phyloP scores from a whole-genome alignment of 192 early-diverging fungal genomes.

The Powellomyces hirtus region DNA sequence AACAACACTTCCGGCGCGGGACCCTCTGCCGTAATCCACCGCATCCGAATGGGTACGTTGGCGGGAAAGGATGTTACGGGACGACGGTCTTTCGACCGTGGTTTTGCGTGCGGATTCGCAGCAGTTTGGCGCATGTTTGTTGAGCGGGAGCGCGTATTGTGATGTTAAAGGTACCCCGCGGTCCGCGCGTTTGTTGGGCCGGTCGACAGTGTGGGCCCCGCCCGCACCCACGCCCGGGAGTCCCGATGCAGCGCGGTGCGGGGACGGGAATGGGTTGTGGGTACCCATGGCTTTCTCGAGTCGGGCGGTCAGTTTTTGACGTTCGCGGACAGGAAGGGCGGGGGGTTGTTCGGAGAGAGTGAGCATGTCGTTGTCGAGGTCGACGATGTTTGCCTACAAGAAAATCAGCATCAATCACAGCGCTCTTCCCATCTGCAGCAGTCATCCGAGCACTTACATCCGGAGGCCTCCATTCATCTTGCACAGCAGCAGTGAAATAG shows the following conservation, averaged over 20 bases:
- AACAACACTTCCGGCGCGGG: background rate
- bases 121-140: slow-evolving; percentile 39
- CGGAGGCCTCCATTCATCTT: slow-evolving; percentile 57
- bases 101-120: slow-evolving; percentile 6
- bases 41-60: slow-evolving; percentile 1
- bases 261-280: background rate
- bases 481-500: slow-evolving; percentile 39
- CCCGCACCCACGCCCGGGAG: too few relatives aligned
- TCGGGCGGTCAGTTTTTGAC: slow-evolving; percentile 60
- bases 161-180: slow-evolving; percentile 58
- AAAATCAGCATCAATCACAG: too few relatives aligned
- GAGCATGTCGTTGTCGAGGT: slow-evolving; percentile 68
- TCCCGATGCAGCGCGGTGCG: background rate
- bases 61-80: background rate
- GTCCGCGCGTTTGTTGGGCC: slow-evolving; percentile 26
- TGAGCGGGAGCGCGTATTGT: slow-evolving; percentile 58
- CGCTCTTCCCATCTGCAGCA: too few relatives aligned
- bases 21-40: background rate
- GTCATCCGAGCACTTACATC: slow-evolving; percentile 66
- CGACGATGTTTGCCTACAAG: slow-evolving; percentile 51
- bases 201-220: too few relatives aligned
- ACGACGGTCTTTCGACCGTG: slow-evolving; percentile 1
- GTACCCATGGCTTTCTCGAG: slow-evolving; percentile 57
- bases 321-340: slow-evolving; percentile 56
- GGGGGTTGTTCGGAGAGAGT: slow-evolving; percentile 41